Evolutionary conservation across 2,329 filamentous ascomycete genomes (phyloP).

Genomic region (Plectosphaerella cucumerina): DNA sequence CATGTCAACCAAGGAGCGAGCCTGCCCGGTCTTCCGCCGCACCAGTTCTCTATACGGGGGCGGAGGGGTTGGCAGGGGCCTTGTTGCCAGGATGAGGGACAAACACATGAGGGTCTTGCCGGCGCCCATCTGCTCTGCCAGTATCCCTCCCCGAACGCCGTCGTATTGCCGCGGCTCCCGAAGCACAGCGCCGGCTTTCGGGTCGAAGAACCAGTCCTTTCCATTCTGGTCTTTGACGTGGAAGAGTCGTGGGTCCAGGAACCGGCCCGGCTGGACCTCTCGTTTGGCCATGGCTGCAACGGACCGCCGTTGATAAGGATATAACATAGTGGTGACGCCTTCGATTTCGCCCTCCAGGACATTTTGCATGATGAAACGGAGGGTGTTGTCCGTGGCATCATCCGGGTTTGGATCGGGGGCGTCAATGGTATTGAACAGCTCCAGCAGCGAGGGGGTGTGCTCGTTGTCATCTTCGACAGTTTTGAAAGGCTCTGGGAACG

Average conservation of each 20-base stretch:
- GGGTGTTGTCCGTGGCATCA: constrained; percentile 43
- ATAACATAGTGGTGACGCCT: constrained; percentile 62
- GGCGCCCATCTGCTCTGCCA: constrained; percentile 75
- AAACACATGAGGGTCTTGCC: constrained; percentile 90
- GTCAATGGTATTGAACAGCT: constrained; percentile 69
- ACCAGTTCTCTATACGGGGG: neutral
- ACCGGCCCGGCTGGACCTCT: constrained; percentile 60
- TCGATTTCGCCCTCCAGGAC: constrained; percentile 48
- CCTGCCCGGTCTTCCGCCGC: too few relatives aligned
- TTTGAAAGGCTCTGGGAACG: constrained; percentile 24
- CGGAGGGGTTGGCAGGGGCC: constrained; percentile 54
- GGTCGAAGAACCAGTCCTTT: constrained; percentile 64
- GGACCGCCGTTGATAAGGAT: constrained; percentile 76
- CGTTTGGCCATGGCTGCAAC: constrained; percentile 80
- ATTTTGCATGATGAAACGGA: constrained; percentile 48
- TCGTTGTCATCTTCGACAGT: constrained; percentile 29
- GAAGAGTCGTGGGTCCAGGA: constrained; percentile 71
- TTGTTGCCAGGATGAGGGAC: constrained; percentile 71
- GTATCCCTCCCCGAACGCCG: constrained; percentile 67
- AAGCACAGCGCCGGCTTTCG: constrained; percentile 57
- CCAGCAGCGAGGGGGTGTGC: constrained; percentile 54
- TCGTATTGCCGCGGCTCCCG: constrained; percentile 71
- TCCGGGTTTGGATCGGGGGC: constrained; percentile 59
- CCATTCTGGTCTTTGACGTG: constrained; percentile 56
- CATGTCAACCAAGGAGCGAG: constrained; percentile 67